Base-by-base conservation (phyloP, 2,329 filamentous ascomycete species). In the Arthroderma uncinatum region DNA sequence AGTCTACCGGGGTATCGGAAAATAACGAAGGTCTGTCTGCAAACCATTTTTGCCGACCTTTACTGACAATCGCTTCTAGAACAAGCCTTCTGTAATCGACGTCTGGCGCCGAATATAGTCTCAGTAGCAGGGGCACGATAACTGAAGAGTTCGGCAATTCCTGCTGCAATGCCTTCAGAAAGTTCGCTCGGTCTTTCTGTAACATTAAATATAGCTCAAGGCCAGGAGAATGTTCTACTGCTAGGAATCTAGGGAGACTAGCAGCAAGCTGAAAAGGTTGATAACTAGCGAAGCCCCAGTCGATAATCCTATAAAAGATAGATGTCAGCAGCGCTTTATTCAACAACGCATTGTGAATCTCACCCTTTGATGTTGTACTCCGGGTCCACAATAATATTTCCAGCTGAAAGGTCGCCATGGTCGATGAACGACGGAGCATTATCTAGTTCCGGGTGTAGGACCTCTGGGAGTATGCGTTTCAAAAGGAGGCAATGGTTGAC, bases 281-380 rank as follows among this genome's bases (percentile, higher is more conserved):
- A 53, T 54, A 40, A 16, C 30, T 39, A 19, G 14, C 1, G 53
- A 57, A 57, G 2, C 57, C 57, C 54, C 57, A 59, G 40, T 59
- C 57, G 40, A 59, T 59, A 34, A 59, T 57, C 2, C 57, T 59
- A 54, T 54, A 4, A 21, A 56, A 57, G 19, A 36, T 21, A 48
- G 57, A 30, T 5, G 2, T 16, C 19, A 25, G 25, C 19, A 28
- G 54, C 25, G 47, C 14, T 30, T 23, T 39, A 48, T 56, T 44
- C 5, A 28, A 4, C 16, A 30, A n/a, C 28, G 21, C 36, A 56
- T 25, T 12, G n/a, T 57, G 7, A 48, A 21, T 8, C 57, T 54
- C 34, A 59, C 57, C 54, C 57, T 54, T 47, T 57, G 57, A 59
- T 42, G 25, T 59, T 59, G 48, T 59, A 54, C 14, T 59, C 47